Conservation (phyloP, 1,139 yeast genomes). For the Pichia sp. region DNA sequence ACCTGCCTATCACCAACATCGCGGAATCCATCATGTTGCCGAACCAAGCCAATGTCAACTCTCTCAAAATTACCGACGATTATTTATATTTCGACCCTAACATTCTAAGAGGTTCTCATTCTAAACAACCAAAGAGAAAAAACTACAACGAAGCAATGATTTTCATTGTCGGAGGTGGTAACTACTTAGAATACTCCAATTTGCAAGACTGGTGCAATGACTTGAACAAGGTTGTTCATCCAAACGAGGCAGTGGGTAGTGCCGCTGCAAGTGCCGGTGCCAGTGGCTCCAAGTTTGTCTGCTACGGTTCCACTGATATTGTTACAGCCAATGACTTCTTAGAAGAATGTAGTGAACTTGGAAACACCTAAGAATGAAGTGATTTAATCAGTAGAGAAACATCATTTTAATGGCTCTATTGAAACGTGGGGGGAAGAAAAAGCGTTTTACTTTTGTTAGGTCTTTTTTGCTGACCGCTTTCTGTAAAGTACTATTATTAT, state of each 20-base stretch:
- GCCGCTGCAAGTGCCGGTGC: constrained; percentile 2
- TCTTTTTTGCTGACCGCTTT: background rate
- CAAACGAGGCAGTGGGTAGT: constrained; percentile 4
- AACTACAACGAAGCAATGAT: constrained; percentile 75
- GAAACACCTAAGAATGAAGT: background rate
- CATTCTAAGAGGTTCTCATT: constrained; percentile 75
- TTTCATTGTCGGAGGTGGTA: constrained; percentile 95
- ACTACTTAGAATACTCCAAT: constrained; percentile 87
- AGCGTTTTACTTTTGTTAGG: too few species aligned
- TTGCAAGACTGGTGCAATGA: constrained; percentile 76
- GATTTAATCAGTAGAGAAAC: too few species aligned
- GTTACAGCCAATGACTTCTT: constrained; percentile 72
- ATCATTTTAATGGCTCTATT: too few species aligned
- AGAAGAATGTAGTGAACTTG: constrained; percentile 54
- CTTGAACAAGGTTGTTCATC: constrained; percentile 13
- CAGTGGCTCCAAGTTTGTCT: constrained; percentile 34
- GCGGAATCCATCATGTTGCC: constrained; percentile 94
- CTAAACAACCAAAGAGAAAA: constrained; percentile 83
- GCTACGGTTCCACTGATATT: constrained; percentile 83
- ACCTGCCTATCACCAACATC: constrained; percentile 80
- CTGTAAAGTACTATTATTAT: background rate
- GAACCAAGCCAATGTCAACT: constrained; percentile 46
- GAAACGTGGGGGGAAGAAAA: too few species aligned
- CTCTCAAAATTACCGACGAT: constrained; percentile 71
- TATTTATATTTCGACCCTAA: constrained; percentile 88